Evolutionary conservation across 495 filamentous ascomycete species (phyloP), one percentile per base, ranked within the genome.

Genomic region (Venustampulla echinocandica): DNA sequence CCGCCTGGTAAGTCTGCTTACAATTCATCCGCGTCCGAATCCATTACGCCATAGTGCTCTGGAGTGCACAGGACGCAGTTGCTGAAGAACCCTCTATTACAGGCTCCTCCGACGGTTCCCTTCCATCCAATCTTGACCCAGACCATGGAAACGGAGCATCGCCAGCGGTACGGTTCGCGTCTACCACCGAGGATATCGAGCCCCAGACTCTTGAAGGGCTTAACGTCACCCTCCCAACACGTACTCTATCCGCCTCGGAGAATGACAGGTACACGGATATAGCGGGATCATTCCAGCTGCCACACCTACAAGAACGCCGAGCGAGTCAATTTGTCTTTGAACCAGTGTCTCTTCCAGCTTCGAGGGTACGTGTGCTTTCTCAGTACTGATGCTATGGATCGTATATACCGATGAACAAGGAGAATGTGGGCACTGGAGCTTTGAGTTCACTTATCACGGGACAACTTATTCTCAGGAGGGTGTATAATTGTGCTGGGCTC

Each of bases 261-360:
- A 53, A 59, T 6, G 58, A 61, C 2, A 63, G 86, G 47, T 65
- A 95, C 46, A 76, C 79, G 38, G 81, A 79, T 55, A 64, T 95
- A 30, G 79, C 85, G n/a, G 71, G 77, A 47, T 78, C 73, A 36
- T 63, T 94, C 38, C 81, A 85, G 51, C 76, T 77, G 48, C 75
- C 84, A 15, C 77, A 81, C 57, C 69, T 92, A 47, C 89, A 95
- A 62, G 80, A 85, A 56, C 74, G 77, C 21, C 79, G 88, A n/a
- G 77, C 90, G 65, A 83, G 80, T 50, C 84, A 87, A 55, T 94
- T 86, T 61, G 78, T 78, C 4, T 95, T 89, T 61, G 89, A 94
- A 54, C 81, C 89, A 19, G 75, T 93, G 33, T 95, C 89, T 28
- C 67, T 95, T 25, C 88, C 88, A n/a, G 69, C 79, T 20, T 93